These are phyloP conservation scores for Luffa aegyptiaca DNA, from an alignment of 306 rosid genomes.

Conservation along the genomic window DNA sequence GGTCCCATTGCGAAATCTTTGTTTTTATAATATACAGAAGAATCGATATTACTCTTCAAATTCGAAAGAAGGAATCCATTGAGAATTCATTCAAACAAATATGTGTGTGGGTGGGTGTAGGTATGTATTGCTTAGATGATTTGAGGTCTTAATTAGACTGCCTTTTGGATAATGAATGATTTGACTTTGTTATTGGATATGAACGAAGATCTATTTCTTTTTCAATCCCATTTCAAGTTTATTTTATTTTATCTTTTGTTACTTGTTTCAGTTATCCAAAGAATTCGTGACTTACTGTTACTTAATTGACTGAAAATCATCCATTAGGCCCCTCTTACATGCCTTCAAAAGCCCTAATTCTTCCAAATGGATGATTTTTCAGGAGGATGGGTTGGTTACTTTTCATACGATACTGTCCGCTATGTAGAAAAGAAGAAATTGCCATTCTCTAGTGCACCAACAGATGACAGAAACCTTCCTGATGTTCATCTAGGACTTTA, in stretches of 20 bases:
- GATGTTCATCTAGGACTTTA: constrained; percentile 94
- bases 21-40: neutral
- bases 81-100: neutral
- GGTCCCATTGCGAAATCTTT: neutral
- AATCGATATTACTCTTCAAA: neutral
- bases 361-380: neutral
- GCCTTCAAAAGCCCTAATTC: neutral
- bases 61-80: neutral
- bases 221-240: neutral
- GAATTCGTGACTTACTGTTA: neutral
- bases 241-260: neutral
- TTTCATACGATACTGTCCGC: constrained; percentile 95
- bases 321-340: neutral
- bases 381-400: constrained; percentile 99
- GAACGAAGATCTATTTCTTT: too few species aligned
- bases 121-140: neutral
- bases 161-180: neutral
- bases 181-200: neutral
- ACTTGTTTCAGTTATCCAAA: neutral
- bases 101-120: neutral
- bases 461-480: constrained; percentile 86
- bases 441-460: constrained; percentile 75
- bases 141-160: neutral
- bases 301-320: neutral
- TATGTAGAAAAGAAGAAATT: constrained; percentile 86